A percentile compares a stretch with the other conserved stretches of the same genome.
Conservation (phyloP, 2,329 filamentous ascomycete genomes). For the Stachybotrys echinatus region DNA sequence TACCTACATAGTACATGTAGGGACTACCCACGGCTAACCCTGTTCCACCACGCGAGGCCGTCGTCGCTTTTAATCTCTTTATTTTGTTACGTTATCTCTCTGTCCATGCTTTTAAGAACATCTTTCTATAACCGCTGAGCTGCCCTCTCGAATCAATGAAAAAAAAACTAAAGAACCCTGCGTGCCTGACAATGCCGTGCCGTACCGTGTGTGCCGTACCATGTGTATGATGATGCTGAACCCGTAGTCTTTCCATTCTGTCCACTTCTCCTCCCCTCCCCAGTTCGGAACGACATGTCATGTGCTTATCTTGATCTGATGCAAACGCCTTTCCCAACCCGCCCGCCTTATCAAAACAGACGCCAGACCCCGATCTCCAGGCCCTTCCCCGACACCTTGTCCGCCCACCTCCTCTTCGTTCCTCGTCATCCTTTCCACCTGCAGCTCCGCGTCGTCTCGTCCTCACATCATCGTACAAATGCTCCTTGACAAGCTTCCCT, state of each 20-base stretch:
- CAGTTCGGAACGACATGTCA: not conserved
- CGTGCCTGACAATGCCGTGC: not conserved
- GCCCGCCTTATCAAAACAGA: not conserved
- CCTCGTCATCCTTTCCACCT: no score
- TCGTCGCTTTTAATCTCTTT: not conserved
- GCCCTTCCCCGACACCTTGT: not conserved
- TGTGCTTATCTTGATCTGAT: not conserved
- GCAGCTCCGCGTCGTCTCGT: not conserved
- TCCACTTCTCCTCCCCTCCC: not conserved
- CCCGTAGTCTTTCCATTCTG: not conserved
- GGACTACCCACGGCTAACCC: no score
- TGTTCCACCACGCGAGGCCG: no score
- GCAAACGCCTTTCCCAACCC: not conserved
- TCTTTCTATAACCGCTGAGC: constrained; percentile 9
- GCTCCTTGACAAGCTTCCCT: not conserved
- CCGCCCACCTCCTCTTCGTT: not conserved
- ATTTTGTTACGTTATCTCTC: constrained; percentile 8
- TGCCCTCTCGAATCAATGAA: not conserved
- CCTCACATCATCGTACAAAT: not conserved
- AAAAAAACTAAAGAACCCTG: not conserved
- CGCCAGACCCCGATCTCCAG: not conserved
- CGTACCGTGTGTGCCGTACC: not conserved
- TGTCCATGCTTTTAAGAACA: constrained; percentile 13
- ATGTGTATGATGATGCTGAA: not conserved
- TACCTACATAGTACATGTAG: no score